A percentile compares a stretch with the other conserved stretches of the same genome.
Conservation (phyloP, 192 early-diverging fungal species). For the Coemansia aciculifera region DNA sequence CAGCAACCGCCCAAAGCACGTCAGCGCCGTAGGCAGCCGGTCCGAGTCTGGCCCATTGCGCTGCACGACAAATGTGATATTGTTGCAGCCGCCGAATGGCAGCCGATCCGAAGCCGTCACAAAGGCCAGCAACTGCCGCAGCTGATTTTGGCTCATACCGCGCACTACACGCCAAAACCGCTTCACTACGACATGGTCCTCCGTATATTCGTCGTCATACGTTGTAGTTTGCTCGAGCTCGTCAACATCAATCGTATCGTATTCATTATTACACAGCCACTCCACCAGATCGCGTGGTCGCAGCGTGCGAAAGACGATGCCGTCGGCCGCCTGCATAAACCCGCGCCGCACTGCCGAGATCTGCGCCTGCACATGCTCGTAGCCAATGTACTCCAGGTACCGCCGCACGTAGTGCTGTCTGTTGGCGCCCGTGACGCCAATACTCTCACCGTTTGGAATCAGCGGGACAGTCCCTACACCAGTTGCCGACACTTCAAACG, state of each 20-base stretch:
- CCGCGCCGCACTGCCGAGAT: constrained; percentile 79
- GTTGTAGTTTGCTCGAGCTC: constrained; percentile 69
- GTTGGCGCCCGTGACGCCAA: constrained; percentile 79
- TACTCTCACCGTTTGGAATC: constrained; percentile 60
- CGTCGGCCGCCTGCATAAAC: constrained; percentile 62
- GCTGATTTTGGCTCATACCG: constrained; percentile 60
- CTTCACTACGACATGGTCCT: constrained; percentile 65
- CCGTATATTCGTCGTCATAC: constrained; percentile 85
- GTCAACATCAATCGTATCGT: constrained; percentile 62
- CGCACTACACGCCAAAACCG: constrained; percentile 86
- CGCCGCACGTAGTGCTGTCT: constrained; percentile 69
- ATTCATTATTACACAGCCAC: constrained; percentile 62
- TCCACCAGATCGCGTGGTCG: constrained; percentile 73
- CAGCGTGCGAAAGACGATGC: constrained; percentile 39
- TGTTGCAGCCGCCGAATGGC: constrained; percentile 76
- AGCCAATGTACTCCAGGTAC: constrained; percentile 69
- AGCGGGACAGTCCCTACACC: constrained; percentile 60
- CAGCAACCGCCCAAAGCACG: constrained; percentile 87
- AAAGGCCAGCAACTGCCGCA: constrained; percentile 78
- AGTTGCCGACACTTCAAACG: constrained; percentile 72
- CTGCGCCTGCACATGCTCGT: constrained; percentile 60
- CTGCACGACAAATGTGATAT: constrained; percentile 89
- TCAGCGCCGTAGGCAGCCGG: constrained; percentile 82
- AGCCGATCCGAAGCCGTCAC: constrained; percentile 91
- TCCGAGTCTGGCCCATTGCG: constrained; percentile 92